A percentile compares a stretch with the other conserved stretches of the same genome.
These are phyloP conservation scores for Achaetomiella virescens DNA, from an alignment of 495 filamentous ascomycete species.

Conservation along the genomic window DNA sequence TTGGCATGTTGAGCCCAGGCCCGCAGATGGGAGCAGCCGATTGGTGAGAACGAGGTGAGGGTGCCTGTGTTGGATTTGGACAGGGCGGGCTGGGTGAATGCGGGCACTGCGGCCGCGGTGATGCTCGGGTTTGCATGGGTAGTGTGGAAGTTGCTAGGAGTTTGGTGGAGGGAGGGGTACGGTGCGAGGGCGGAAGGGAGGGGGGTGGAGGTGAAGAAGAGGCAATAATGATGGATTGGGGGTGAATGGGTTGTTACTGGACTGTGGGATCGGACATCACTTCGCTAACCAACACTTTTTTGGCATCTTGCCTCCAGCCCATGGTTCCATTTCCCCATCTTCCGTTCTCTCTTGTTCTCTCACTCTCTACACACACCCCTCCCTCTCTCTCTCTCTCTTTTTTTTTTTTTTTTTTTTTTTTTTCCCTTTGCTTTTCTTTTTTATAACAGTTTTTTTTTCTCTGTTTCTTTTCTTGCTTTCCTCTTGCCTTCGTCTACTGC, in stretches of 20 bases:
- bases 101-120: slow-evolving; percentile 64
- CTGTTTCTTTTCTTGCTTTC: no score
- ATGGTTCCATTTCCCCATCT: no score
- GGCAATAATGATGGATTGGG: slow-evolving; percentile 23
- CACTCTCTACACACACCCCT: no score
- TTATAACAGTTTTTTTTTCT: no score
- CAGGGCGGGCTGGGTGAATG: slow-evolving; percentile 54
- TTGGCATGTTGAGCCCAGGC: slow-evolving; percentile 67
- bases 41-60: slow-evolving; percentile 54
- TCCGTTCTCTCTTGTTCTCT: no score
- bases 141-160: slow-evolving; percentile 54
- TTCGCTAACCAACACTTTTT: not conserved
- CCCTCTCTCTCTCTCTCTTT: not conserved
- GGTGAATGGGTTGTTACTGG: not conserved
- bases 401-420: not conserved
- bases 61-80: slow-evolving; percentile 73
- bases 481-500: no score
- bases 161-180: slow-evolving; percentile 29
- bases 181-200: slow-evolving; percentile 3
- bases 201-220: slow-evolving; percentile 32
- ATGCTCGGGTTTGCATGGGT: slow-evolving; percentile 71
- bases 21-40: slow-evolving; percentile 25
- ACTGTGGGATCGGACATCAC: not conserved
- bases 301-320: no score
- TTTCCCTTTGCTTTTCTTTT: not conserved